Base-by-base conservation (phyloP, 2,329 filamentous ascomycete species). In the Alternaria sp. region DNA sequence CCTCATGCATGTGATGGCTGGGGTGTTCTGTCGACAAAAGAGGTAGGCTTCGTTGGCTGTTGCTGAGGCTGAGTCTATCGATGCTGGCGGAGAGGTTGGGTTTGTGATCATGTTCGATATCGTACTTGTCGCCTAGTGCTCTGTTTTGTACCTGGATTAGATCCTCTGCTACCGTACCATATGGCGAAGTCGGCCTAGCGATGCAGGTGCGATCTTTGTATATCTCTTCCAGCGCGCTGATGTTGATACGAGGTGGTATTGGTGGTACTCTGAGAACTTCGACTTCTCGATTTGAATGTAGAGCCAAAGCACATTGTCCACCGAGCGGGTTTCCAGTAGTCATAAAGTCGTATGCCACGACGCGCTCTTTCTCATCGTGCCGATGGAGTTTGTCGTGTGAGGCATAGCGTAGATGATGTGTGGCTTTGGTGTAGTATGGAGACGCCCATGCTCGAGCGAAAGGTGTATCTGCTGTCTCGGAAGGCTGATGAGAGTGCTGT, bases 271-370 rank as follows among this genome's bases (percentile, higher is more conserved):
- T 84, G 30, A 85, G 68, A 7, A 87, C 77, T 36, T 83, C 82
- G 5, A 89, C 79, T 21, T 82, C 78, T 6, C 85, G 83, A 67
- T 85, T 83, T 5, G 84, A 83, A 53, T 85, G 80, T 5, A 90
- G 76, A 3, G 83, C 83, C 54, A 90, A 77, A 25, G 86, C 81
- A 63, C 82, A 84, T 45, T 87, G 83, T 44, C 85, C 84, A n/a
- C 79, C 76, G 11, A 76, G 68, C 5, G 81, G 80, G 13, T 78
- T 78, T 36, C 80, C 81, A 46, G 83, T 74, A 50, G 83, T 83
- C 61, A 88, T 81, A 75, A 88, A 90, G 67, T 90, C 88, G 68
- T 89, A 90, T 1, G 87, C 86, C 15, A 89, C 84, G 17, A 88
- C 78, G 17, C 85, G 81, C 26, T 82, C 77, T 15, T 83, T 82